Evolutionary conservation across 2,329 filamentous ascomycete species (phyloP).

Genomic region (Grosmannia serpens): DNA sequence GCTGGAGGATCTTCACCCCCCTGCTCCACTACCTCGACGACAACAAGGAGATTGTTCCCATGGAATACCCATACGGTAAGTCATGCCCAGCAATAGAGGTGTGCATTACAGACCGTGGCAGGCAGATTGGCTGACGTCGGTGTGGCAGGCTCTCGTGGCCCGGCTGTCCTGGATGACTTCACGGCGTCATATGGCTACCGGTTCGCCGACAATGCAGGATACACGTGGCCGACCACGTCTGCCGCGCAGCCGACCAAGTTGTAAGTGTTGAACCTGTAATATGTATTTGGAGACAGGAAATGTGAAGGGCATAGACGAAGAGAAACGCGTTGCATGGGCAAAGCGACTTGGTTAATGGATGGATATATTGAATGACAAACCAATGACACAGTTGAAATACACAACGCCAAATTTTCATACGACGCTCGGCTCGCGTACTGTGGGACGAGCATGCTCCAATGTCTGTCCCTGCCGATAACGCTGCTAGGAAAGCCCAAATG

Average conservation of each 20-base stretch:
- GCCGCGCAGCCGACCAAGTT: slow-evolving; percentile 58
- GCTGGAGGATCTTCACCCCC: slow-evolving; percentile 97
- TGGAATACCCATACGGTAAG: slow-evolving; percentile 99
- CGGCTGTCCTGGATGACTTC: slow-evolving; percentile 94
- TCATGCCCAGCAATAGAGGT: slow-evolving; percentile 6
- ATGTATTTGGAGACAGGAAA: not conserved
- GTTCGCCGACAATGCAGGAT: slow-evolving; percentile 91
- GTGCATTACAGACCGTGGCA: no score
- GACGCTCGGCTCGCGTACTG: not conserved
- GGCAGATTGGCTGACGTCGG: not conserved
- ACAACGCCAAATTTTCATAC: no score
- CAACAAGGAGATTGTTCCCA: slow-evolving; percentile 98
- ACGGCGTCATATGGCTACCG: slow-evolving; percentile 97
- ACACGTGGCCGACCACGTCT: slow-evolving; percentile 83
- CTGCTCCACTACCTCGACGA: slow-evolving; percentile 96
- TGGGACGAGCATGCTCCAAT: not conserved
- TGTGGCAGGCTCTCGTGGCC: slow-evolving; percentile 75
- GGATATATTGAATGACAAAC: slow-evolving; percentile 5
- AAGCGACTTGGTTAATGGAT: not conserved
- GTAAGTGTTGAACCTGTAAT: slow-evolving; percentile 38
- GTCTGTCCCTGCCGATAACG: not conserved
- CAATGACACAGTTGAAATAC: slow-evolving; percentile 6
- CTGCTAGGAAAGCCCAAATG: no score
- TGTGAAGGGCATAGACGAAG: not conserved
- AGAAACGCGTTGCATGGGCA: not conserved